A percentile compares a stretch with the other conserved stretches of the same genome.
Conservation (phyloP, 2,329 filamentous ascomycete genomes). For the Colletotrichum sp. region DNA sequence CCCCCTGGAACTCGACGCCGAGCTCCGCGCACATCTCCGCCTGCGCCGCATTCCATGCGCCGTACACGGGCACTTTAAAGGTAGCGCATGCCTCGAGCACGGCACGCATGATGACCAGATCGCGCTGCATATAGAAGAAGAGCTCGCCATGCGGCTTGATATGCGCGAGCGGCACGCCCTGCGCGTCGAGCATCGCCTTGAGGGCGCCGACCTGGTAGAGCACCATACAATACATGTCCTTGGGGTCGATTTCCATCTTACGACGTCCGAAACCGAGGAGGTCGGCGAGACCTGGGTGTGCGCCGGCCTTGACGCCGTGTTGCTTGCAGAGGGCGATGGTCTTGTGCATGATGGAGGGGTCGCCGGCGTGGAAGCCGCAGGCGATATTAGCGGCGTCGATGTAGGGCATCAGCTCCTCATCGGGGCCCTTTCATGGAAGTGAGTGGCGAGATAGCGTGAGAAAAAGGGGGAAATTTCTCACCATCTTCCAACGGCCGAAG, state of each 20-base stretch:
- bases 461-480: background rate
- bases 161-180: slow-evolving; percentile 61
- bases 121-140: slow-evolving; percentile 44
- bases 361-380: slow-evolving; percentile 65
- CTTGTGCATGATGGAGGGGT: slow-evolving; percentile 68
- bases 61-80: slow-evolving; percentile 34
- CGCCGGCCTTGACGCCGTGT: slow-evolving; percentile 61
- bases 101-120: slow-evolving; percentile 28
- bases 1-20: slow-evolving; percentile 6
- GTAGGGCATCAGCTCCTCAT: slow-evolving; percentile 55
- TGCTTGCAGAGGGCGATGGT: slow-evolving; percentile 64
- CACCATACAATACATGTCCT: slow-evolving; percentile 61
- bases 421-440: background rate
- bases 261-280: slow-evolving; percentile 69
- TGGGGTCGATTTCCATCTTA: slow-evolving; percentile 62
- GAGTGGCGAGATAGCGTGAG: background rate
- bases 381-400: slow-evolving; percentile 69
- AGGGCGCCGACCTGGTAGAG: slow-evolving; percentile 70
- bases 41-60: slow-evolving; percentile 18
- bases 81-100: slow-evolving; percentile 29
- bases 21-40: slow-evolving; percentile 19
- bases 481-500: slow-evolving; percentile 48
- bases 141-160: slow-evolving; percentile 59
- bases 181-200: slow-evolving; percentile 62
- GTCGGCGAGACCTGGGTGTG: slow-evolving; percentile 70